Evolutionary conservation across 225 moss, liverwort and hornwort genomes (phyloP), one percentile per base, ranked within the genome.

Genomic region (Bryum argenteum): DNA sequence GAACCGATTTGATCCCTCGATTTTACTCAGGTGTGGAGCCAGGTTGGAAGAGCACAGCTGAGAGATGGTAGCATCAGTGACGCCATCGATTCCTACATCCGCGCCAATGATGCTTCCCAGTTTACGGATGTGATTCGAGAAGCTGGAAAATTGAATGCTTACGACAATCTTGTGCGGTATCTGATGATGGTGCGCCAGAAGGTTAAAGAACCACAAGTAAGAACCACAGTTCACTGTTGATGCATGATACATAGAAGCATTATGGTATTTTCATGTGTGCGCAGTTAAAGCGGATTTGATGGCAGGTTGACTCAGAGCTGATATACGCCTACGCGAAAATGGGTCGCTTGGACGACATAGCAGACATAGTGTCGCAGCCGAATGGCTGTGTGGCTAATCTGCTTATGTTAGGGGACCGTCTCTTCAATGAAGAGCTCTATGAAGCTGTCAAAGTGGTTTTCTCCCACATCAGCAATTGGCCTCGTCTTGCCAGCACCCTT

Each of bases 161-260:
- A 84, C 26, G 84, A 88, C 39, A 77, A 85, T 41, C 82, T 88
- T n/a, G 88, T 88, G 75, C 71, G 71, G 40, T 88, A 84, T 52
- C 9, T 88, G 72, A 85, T 82, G 59, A 88, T 88, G 84, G 88
- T 88, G 40, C 84, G 84, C 44, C 71, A 77, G 84, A 88, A 82
- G 62, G 88, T 88, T 60, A 88, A 88, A 45, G 88, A 85, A 62
- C 80, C 78, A 2, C 79, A 81, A 73, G 87, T 87, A 41, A 62
- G 12, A 54, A 33, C 33, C 33, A 33, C 2, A 33, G 33, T 33
- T 33, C 33, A 33, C 33, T 33, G 33, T 33, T 33, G 33, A 33
- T 33, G 33, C 33, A 33, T 33, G 33, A 33, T 33, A 33, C 33
- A 33, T 33, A 26, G 26, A 2, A 33, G 4, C 33, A 33, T 33